Conservation (phyloP, 257 asterid genomes). For the Gentiana macrophylla region DNA sequence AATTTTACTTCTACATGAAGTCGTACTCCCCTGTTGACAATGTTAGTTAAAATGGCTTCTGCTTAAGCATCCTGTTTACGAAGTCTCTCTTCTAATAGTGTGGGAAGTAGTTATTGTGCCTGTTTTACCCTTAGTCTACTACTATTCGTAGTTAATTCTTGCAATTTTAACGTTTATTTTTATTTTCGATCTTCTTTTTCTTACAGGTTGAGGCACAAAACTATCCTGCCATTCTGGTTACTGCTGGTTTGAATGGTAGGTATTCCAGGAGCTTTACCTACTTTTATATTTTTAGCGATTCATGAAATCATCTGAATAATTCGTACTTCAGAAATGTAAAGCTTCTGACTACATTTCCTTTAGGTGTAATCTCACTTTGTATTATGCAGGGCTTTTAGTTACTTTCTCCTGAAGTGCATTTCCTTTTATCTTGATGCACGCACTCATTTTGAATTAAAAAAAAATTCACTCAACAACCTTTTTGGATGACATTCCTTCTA, state of each 20-base stretch:
- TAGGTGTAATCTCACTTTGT: no score
- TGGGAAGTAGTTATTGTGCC: not conserved
- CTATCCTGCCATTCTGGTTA: slow-evolving; percentile 79
- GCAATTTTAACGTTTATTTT: no score
- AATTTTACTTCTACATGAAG: slow-evolving; percentile 82
- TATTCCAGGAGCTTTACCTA: not conserved
- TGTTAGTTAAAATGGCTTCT: slow-evolving; percentile 30
- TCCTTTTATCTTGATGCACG: no score
- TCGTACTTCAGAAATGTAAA: no score
- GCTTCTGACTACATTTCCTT: no score
- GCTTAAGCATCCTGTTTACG: slow-evolving; percentile 3
- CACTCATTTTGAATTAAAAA: no score
- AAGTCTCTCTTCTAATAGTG: not conserved
- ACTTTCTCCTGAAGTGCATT: no score
- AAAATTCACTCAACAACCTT: no score
- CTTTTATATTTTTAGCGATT: no score
- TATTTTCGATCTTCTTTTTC: slow-evolving; percentile 3
- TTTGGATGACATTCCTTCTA: no score
- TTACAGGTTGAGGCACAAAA: slow-evolving; percentile 58
- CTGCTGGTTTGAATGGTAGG: slow-evolving; percentile 92
- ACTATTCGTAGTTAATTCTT: not conserved
- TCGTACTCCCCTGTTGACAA: slow-evolving; percentile 95
- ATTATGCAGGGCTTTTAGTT: no score
- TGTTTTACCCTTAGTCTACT: not conserved
- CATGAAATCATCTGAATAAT: no score